Conservation (phyloP, 2,329 filamentous ascomycete species). For the Hypoxylon sp. region DNA sequence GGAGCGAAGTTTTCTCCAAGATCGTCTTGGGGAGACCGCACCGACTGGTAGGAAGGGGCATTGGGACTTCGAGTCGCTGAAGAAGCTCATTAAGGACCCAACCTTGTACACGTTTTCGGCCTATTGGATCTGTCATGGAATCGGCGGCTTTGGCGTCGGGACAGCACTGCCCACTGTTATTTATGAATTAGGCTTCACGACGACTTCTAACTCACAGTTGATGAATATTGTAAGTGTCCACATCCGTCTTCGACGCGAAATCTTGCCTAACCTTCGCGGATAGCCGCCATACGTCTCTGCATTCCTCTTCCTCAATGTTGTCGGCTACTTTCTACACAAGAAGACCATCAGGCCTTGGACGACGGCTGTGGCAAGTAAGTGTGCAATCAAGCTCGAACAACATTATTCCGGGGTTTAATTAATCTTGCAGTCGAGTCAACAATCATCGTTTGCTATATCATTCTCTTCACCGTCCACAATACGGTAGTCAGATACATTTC, state of each 20-base stretch:
- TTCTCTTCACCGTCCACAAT: constrained; percentile 56
- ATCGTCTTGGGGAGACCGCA: constrained; percentile 50
- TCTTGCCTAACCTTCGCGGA: constrained; percentile 5
- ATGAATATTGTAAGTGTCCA: constrained; percentile 58
- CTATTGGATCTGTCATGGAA: constrained; percentile 60
- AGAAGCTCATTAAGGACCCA: constrained; percentile 53
- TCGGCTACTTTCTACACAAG: constrained; percentile 56
- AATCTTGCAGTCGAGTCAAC: constrained; percentile 53
- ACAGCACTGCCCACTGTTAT: constrained; percentile 61
- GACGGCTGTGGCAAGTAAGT: constrained; percentile 57
- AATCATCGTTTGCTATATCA: constrained; percentile 58
- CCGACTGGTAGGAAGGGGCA: constrained; percentile 53
- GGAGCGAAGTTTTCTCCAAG: constrained; percentile 48
- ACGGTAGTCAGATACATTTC: constrained; percentile 56
- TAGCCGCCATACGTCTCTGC: constrained; percentile 57
- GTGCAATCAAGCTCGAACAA: not conserved
- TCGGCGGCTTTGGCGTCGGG: constrained; percentile 59
- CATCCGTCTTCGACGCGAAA: not conserved
- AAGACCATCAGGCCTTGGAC: constrained; percentile 57
- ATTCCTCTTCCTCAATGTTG: constrained; percentile 57
- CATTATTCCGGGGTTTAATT: constrained; percentile 32
- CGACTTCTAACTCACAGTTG: constrained; percentile 59
- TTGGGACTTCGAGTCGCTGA: constrained; percentile 55
- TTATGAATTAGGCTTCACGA: constrained; percentile 60
- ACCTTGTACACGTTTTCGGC: constrained; percentile 57